Conservation (phyloP, 495 filamentous ascomycete species). For the Saxispiralis lemnorum region DNA sequence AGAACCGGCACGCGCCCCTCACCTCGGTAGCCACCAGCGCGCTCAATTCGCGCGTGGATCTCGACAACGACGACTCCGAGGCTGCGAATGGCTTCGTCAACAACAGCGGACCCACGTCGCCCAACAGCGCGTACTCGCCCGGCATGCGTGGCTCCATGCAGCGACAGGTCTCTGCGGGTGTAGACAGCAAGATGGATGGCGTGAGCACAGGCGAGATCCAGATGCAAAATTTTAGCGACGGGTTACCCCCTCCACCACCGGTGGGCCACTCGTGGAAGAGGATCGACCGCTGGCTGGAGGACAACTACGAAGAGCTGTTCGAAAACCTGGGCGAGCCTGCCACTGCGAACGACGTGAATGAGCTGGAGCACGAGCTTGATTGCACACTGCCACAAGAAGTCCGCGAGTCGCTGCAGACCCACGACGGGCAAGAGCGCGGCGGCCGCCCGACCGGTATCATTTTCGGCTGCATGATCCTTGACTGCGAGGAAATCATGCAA, state of each 20-base stretch:
- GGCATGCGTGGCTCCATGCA: slow-evolving; percentile 64
- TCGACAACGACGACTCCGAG: slow-evolving; percentile 36
- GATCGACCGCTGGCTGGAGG: slow-evolving; percentile 85
- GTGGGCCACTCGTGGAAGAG: slow-evolving; percentile 78
- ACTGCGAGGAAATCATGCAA: slow-evolving; percentile 95
- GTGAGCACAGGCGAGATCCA: slow-evolving; percentile 67
- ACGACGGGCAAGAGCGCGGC: slow-evolving; percentile 91
- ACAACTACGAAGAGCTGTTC: slow-evolving; percentile 83
- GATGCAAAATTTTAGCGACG: slow-evolving; percentile 90
- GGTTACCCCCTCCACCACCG: slow-evolving; percentile 74
- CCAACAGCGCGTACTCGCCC: slow-evolving; percentile 62
- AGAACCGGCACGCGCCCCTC: slow-evolving; percentile 25
- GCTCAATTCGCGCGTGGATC: slow-evolving; percentile 37
- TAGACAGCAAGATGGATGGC: slow-evolving; percentile 41
- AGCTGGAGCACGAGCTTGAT: slow-evolving; percentile 89
- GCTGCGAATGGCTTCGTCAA: slow-evolving; percentile 36
- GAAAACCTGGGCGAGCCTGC: slow-evolving; percentile 84
- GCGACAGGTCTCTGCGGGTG: slow-evolving; percentile 35
- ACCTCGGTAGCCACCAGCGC: slow-evolving; percentile 38
- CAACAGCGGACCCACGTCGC: slow-evolving; percentile 44
- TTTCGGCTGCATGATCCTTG: slow-evolving; percentile 84
- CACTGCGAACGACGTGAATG: slow-evolving; percentile 88
- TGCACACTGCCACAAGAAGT: slow-evolving; percentile 87
- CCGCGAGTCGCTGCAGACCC: slow-evolving; percentile 72
- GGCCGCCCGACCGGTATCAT: slow-evolving; percentile 82